These are phyloP conservation scores for Parasitella parasitica DNA, from an alignment of 371 early-diverging fungal species.

Conservation along the genomic window DNA sequence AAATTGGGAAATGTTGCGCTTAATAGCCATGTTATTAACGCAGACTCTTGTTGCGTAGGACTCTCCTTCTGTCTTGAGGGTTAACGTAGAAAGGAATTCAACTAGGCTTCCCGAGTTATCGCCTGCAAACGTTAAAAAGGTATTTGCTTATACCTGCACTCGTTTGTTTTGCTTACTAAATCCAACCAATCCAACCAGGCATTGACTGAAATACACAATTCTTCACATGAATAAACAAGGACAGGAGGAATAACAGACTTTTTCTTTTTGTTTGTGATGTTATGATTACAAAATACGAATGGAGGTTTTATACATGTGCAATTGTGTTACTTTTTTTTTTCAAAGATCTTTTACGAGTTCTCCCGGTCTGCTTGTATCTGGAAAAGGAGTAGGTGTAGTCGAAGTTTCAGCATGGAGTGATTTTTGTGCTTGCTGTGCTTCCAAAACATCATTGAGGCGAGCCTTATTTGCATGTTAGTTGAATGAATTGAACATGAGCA, in stretches of 20 bases:
- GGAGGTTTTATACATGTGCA: background rate
- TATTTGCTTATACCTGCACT: conserved; percentile 1
- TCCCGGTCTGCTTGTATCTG: conserved; percentile 33
- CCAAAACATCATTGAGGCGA: conserved; percentile 25
- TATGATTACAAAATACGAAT: conserved; percentile 1
- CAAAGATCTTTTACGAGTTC: conserved; percentile 15
- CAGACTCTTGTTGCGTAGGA: too few species aligned
- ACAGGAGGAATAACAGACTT: background rate
- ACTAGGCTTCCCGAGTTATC: conserved; percentile 36
- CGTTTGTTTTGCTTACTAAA: background rate
- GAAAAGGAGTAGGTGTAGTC: conserved; percentile 44
- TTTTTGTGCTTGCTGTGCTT: conserved; percentile 14
- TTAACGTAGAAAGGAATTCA: conserved; percentile 21
- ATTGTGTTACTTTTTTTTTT: too few species aligned
- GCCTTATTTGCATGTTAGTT: conserved; percentile 11
- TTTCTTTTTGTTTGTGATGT: background rate
- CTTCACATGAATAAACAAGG: background rate
- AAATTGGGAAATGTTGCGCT: conserved; percentile 6
- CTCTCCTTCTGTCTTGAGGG: conserved; percentile 18
- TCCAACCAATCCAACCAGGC: conserved; percentile 8
- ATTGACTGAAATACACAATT: conserved; percentile 18
- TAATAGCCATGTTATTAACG: too few species aligned
- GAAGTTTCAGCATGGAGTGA: conserved; percentile 43
- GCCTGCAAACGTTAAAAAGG: conserved; percentile 32
- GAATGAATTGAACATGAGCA: background rate